A percentile compares a stretch with the other conserved stretches of the same genome.
phyloP scores from a whole-genome alignment of 2,329 filamentous ascomycete species.

The Diaporthe humulicola region DNA sequence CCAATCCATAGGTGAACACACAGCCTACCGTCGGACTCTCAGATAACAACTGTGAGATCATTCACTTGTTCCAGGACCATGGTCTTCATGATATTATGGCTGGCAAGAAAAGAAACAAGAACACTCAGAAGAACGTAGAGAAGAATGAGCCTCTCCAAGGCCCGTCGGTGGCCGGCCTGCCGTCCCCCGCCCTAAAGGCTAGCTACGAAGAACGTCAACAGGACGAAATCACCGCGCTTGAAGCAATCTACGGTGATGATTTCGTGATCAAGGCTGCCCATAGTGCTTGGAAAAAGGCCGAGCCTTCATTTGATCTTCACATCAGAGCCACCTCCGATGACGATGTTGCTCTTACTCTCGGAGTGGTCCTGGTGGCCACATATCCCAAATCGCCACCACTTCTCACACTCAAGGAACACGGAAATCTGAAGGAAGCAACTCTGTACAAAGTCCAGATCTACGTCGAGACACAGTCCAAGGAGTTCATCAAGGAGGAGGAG shows the following conservation, averaged over 20 bases:
- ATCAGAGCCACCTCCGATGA: constrained; percentile 81
- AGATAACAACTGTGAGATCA: not conserved
- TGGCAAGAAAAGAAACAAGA: constrained; percentile 66
- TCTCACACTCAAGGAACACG: constrained; percentile 75
- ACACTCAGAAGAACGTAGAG: constrained; percentile 54
- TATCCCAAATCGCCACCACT: constrained; percentile 89
- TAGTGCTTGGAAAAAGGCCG: constrained; percentile 91
- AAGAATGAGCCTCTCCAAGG: constrained; percentile 60
- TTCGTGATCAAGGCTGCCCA: constrained; percentile 80
- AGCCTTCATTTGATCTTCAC: constrained; percentile 85
- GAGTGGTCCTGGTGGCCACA: constrained; percentile 86
- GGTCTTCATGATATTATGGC: constrained; percentile 59
- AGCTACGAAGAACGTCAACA: constrained; percentile 88
- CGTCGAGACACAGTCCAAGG: constrained; percentile 69
- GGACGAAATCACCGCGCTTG: constrained; percentile 87
- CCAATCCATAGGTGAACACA: not conserved
- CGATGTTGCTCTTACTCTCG: constrained; percentile 78
- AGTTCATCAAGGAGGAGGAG: constrained; percentile 65
- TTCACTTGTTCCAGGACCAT: constrained; percentile 38
- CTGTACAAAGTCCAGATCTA: constrained; percentile 77
- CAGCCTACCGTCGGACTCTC: constrained; percentile 1
- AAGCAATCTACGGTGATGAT: constrained; percentile 91
- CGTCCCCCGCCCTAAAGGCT: constrained; percentile 61
- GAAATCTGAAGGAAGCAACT: constrained; percentile 77
- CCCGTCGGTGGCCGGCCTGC: constrained; percentile 68